These are phyloP conservation scores for Nicotiana obtusifolia DNA, from an alignment of 257 asterid genomes.

Conservation along the genomic window DNA sequence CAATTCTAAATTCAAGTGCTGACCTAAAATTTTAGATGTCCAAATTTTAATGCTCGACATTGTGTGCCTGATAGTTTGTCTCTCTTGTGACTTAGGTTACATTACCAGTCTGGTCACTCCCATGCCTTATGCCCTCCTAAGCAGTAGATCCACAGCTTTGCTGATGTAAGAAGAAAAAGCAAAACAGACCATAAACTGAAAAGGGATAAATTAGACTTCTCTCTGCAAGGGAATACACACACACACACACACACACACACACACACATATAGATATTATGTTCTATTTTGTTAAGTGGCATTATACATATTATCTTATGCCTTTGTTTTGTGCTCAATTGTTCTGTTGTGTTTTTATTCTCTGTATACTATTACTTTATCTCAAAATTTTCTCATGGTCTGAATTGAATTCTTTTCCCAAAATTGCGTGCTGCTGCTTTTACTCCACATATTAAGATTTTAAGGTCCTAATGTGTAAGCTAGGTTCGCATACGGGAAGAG, in stretches of 20 bases:
- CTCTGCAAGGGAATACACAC: neutral
- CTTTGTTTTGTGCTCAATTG: neutral
- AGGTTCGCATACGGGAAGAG: neutral
- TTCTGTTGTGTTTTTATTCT: neutral
- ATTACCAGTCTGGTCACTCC: neutral
- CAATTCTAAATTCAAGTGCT: neutral
- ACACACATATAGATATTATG: too few relatives aligned
- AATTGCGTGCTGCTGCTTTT: too few relatives aligned
- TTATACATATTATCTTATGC: neutral
- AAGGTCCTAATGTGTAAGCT: neutral
- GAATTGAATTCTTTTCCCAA: too few relatives aligned
- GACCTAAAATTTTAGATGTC: neutral
- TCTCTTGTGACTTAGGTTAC: neutral
- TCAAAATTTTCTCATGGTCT: too few relatives aligned
- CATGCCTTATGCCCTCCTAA: neutral
- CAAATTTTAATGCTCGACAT: neutral
- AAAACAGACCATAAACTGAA: neutral
- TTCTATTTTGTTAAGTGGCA: neutral
- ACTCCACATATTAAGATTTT: too few relatives aligned
- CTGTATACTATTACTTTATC: neutral
- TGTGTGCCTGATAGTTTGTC: neutral
- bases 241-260: too few relatives aligned
- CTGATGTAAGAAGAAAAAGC: neutral
- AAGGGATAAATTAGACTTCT: neutral
- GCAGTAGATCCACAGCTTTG: neutral